phyloP scores from a whole-genome alignment of 805 yeast genomes.

The Starmerella bombicola region DNA sequence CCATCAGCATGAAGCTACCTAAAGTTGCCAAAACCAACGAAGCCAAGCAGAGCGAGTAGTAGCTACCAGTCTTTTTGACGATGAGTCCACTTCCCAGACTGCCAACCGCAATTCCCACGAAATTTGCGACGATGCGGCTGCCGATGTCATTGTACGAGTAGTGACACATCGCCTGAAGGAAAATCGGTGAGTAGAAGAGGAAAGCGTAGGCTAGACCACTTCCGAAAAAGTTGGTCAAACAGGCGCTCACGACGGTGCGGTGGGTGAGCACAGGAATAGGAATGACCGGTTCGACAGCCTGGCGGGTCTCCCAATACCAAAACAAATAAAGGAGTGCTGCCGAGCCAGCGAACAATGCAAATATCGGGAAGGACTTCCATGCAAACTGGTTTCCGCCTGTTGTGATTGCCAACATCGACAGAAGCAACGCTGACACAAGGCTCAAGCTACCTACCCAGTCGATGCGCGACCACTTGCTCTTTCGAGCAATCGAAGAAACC shows the following conservation, averaged over 20 bases:
- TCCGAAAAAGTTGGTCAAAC: slow-evolving; percentile 56
- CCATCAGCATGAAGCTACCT: slow-evolving; percentile 36
- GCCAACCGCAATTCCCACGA: slow-evolving; percentile 54
- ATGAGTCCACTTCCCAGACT: slow-evolving; percentile 54
- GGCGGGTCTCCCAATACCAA: slow-evolving; percentile 38
- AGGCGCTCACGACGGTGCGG: slow-evolving; percentile 51
- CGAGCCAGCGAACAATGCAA: slow-evolving; percentile 31
- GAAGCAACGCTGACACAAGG: slow-evolving; percentile 45
- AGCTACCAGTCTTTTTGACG: slow-evolving; percentile 57
- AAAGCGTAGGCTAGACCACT: slow-evolving; percentile 56
- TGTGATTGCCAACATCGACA: slow-evolving; percentile 53
- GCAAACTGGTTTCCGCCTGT: slow-evolving; percentile 47
- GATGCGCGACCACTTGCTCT: slow-evolving; percentile 42
- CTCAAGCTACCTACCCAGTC: slow-evolving; percentile 55
- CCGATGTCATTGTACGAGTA: slow-evolving; percentile 64
- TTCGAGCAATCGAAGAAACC: slow-evolving; percentile 18
- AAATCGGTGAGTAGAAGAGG: slow-evolving; percentile 60
- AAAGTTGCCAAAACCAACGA: slow-evolving; percentile 35
- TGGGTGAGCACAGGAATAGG: slow-evolving; percentile 48
- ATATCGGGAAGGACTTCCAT: slow-evolving; percentile 34
- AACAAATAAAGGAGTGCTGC: slow-evolving; percentile 32
- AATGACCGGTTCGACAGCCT: slow-evolving; percentile 52
- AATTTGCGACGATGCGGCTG: slow-evolving; percentile 43
- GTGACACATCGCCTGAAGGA: slow-evolving; percentile 51
- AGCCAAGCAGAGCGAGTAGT: slow-evolving; percentile 37